phyloP scores from a whole-genome alignment of 352 stramenopile species.

The Pythium dissotocum region DNA sequence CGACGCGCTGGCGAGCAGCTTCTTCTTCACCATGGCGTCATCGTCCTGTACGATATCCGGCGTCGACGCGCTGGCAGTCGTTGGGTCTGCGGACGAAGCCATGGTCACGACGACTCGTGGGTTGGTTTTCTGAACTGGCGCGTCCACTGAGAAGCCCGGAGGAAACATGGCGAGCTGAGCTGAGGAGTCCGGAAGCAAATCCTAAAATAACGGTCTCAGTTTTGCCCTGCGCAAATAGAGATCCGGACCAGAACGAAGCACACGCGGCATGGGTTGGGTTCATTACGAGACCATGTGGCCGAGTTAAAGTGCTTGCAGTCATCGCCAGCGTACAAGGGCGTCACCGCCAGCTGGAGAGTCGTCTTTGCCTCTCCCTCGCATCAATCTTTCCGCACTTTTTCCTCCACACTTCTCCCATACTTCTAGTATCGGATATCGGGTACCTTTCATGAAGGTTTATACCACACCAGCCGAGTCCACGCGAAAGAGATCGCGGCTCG shows the following conservation, averaged over 20 bases:
- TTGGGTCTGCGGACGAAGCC: background rate
- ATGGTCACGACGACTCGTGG: background rate
- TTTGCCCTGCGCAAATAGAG: background rate
- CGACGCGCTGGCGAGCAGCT: conserved; percentile 12
- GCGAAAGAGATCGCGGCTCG: conserved; percentile 29
- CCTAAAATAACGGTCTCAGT: conserved; percentile 3
- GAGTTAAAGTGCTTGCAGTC: background rate
- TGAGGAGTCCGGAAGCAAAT: background rate
- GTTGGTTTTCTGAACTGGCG: conserved; percentile 6
- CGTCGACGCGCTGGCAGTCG: background rate
- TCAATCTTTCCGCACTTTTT: background rate
- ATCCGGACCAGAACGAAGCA: background rate
- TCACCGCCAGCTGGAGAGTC: background rate
- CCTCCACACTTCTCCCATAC: background rate
- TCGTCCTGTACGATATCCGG: conserved; percentile 3
- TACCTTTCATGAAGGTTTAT: background rate
- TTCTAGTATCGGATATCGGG: no score
- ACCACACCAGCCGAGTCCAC: conserved; percentile 38
- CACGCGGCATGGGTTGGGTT: background rate
- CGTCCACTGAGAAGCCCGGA: conserved; percentile 27
- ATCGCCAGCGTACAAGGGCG: background rate
- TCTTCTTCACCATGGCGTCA: conserved; percentile 12
- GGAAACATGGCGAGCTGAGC: conserved; percentile 1
- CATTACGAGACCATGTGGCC: background rate
- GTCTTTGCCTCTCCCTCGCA: background rate